Conservation (phyloP, 306 rosid species). For the Leucaena leucocephala region DNA sequence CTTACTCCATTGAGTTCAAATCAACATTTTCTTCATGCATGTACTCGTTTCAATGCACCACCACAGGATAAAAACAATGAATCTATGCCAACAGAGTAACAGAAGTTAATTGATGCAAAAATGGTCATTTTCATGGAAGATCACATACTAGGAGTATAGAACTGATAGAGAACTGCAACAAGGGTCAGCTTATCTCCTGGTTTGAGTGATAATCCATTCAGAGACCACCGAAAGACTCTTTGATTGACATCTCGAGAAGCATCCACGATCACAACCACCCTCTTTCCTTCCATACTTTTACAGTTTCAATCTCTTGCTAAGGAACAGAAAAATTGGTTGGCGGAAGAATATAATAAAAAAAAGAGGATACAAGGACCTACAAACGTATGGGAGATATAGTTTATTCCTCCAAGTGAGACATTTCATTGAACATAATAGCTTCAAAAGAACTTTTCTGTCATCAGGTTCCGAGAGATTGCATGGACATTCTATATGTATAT, state of each 20-base stretch:
- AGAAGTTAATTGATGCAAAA: neutral
- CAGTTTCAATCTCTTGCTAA: slow-evolving; percentile 1
- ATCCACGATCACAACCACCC: slow-evolving; percentile 73
- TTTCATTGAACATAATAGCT: slow-evolving; percentile 11
- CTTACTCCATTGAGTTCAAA: neutral
- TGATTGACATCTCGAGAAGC: slow-evolving; percentile 53
- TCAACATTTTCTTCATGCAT: neutral
- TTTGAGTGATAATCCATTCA: slow-evolving; percentile 48
- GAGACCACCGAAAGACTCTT: slow-evolving; percentile 52
- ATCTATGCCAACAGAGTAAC: neutral
- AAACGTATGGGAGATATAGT: slow-evolving; percentile 18
- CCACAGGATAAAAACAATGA: neutral
- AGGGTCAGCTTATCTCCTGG: slow-evolving; percentile 66
- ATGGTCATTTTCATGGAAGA: slow-evolving; percentile 21
- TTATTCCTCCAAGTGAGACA: neutral
- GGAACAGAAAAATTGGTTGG: slow-evolving; percentile 7
- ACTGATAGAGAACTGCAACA: slow-evolving; percentile 64
- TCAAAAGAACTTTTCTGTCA: neutral
- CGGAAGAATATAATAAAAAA: slow-evolving; percentile 8
- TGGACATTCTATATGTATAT: neutral
- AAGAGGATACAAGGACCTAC: neutral
- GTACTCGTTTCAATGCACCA: neutral
- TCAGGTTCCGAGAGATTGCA: neutral
- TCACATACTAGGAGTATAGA: slow-evolving; percentile 72
- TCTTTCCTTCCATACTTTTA: slow-evolving; percentile 43